phyloP scores from a whole-genome alignment of 306 rosid species.

The Corylus avellana region DNA sequence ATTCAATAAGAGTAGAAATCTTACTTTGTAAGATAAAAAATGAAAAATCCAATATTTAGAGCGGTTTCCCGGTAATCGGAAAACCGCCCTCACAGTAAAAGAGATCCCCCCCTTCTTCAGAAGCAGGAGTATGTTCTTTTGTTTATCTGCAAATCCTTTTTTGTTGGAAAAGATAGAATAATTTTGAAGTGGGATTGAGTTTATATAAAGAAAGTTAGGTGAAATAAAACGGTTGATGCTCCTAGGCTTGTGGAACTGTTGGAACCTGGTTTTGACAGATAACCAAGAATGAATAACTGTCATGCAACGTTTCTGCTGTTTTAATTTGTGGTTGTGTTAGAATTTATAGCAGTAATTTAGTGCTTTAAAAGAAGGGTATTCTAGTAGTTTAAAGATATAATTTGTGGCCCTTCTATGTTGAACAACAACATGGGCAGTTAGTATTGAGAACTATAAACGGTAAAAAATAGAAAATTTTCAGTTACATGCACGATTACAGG shows the following conservation, averaged over 20 bases:
- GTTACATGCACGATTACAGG: too few species aligned
- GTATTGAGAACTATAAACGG: too few species aligned
- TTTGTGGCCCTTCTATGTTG: background rate
- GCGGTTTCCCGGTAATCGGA: slow-evolving; percentile 50
- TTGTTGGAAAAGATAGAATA: background rate
- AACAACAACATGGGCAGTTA: background rate
- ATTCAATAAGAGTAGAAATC: background rate
- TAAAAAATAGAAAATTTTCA: too few species aligned
- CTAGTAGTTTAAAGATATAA: background rate
- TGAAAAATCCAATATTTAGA: slow-evolving; percentile 11
- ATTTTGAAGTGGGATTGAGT: background rate
- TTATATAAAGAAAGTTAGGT: background rate
- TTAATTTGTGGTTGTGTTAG: background rate
- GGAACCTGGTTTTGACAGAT: background rate
- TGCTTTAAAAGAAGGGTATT: background rate
- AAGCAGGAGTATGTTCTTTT: slow-evolving; percentile 4
- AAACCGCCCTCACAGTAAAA: slow-evolving; percentile 47
- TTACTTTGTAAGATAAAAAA: background rate
- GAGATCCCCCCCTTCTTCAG: background rate
- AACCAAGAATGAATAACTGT: background rate
- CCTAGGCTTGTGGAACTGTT: slow-evolving; percentile 14
- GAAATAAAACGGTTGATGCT: slow-evolving; percentile 1
- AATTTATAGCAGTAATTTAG: background rate
- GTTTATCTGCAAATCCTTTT: background rate
- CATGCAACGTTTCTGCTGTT: background rate